A percentile compares a stretch with the other conserved stretches of the same genome.
phyloP scores from a whole-genome alignment of 306 rosid genomes.

The Lathyrus tuberosus region DNA sequence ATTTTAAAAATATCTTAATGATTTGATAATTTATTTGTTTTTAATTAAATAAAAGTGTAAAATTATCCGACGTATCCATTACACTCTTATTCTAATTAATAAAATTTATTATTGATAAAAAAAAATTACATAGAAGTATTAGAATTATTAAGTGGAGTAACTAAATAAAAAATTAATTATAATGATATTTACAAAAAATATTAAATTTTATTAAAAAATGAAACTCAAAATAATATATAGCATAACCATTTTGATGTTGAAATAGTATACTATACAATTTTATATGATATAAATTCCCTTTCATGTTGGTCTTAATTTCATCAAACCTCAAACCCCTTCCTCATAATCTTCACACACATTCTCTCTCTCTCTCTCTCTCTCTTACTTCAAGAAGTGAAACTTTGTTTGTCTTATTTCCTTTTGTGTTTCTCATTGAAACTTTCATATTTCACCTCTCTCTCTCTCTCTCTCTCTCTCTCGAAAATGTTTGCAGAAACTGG shows the following conservation, averaged over 20 bases:
- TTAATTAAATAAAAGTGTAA: too few relatives aligned
- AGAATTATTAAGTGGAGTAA: too few relatives aligned
- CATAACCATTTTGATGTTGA: not conserved
- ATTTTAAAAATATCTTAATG: too few relatives aligned
- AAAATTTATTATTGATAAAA: too few relatives aligned
- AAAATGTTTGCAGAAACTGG: constrained; percentile 88
- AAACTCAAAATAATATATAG: too few relatives aligned
- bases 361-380: constrained; percentile 33
- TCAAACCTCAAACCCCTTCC: constrained; percentile 35
- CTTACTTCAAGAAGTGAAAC: constrained; percentile 2
- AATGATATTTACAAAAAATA: too few relatives aligned
- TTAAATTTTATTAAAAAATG: too few relatives aligned
- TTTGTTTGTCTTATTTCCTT: constrained; percentile 19
- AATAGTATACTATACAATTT: not conserved
- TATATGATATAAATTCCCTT: constrained; percentile 54
- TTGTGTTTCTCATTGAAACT: constrained; percentile 34
- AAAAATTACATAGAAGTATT: too few relatives aligned
- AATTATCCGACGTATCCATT: too few relatives aligned
- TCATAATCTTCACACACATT: not conserved
- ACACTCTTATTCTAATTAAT: too few relatives aligned
- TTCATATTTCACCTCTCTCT: constrained; percentile 15
- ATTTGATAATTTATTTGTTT: too few relatives aligned
- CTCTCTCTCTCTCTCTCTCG: constrained; percentile 7
- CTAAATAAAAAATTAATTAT: too few relatives aligned
- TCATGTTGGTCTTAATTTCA: constrained; percentile 36